These are phyloP conservation scores for Trichoderma asperelloides DNA, from an alignment of 495 filamentous ascomycete genomes.

Conservation along the genomic window DNA sequence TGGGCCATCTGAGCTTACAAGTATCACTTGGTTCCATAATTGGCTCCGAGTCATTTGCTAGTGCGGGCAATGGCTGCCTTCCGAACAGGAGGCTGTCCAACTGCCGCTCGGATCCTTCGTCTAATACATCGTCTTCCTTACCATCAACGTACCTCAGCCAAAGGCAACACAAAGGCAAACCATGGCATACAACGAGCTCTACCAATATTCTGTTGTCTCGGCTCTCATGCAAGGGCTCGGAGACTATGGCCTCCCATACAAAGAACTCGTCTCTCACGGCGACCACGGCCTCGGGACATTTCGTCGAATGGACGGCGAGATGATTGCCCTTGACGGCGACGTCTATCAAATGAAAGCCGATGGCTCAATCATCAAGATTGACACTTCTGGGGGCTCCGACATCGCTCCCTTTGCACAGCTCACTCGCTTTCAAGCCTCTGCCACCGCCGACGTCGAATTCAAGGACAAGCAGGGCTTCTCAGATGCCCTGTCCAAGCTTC, in stretches of 20 bases:
- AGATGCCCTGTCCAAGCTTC: conserved; percentile 24
- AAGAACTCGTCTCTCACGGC: conserved; percentile 32
- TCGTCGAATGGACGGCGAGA: conserved; percentile 38
- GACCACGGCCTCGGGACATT: conserved; percentile 47
- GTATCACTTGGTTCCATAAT: no score
- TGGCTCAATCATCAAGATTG: conserved; percentile 24
- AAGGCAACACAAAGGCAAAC: not conserved
- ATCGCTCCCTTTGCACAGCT: conserved; percentile 37
- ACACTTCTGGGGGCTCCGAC: conserved; percentile 11
- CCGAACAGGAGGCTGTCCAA: no score
- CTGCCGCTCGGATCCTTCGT: no score
- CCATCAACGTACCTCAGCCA: no score
- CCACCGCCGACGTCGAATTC: conserved; percentile 15
- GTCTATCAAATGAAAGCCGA: conserved; percentile 39
- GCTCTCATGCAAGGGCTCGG: conserved; percentile 45
- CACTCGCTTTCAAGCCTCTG: conserved; percentile 28
- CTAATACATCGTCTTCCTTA: no score
- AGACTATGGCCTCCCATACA: conserved; percentile 28
- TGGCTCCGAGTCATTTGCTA: no score
- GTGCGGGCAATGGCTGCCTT: no score
- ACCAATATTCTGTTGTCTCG: conserved; percentile 42
- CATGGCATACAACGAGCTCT: conserved; percentile 36
- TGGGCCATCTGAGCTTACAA: no score
- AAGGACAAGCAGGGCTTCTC: conserved; percentile 28
- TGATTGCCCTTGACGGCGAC: conserved; percentile 39